These are phyloP conservation scores for Ceratobasidium papillatum DNA, from an alignment of 1,284 basidiomycete species.

Conservation along the genomic window DNA sequence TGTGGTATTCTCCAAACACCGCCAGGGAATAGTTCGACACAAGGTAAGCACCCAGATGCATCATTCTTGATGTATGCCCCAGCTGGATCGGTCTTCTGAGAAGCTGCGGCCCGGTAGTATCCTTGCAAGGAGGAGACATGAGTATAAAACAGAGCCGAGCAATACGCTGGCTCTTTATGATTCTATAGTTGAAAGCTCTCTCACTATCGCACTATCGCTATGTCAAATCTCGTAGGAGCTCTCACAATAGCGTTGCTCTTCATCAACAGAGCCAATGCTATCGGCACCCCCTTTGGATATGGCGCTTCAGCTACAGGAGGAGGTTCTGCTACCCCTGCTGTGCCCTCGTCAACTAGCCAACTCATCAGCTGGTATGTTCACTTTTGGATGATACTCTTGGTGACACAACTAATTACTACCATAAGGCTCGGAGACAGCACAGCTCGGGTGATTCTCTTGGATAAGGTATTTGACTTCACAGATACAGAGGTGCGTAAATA, in stretches of 20 bases:
- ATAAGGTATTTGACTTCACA: constrained; percentile 52
- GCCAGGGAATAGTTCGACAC: no score
- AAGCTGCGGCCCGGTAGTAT: no score
- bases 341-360: constrained; percentile 50
- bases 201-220: not conserved
- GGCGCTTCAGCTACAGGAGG: constrained; percentile 51
- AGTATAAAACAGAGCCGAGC: no score
- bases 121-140: no score
- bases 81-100: no score
- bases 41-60: no score
- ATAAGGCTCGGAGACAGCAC: constrained; percentile 48
- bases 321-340: constrained; percentile 49
- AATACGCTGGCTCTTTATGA: no score
- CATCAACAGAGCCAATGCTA: constrained; percentile 13
- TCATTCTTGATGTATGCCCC: no score
- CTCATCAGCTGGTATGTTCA: constrained; percentile 47
- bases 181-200: no score
- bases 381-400: not conserved
- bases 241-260: constrained; percentile 1
- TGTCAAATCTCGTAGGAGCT: not conserved
- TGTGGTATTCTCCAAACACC: no score
- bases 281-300: constrained; percentile 49
- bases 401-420: not conserved
- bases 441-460: constrained; percentile 51
- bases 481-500: constrained; percentile 16